Evolutionary conservation across 176 grass and related monocot genomes (phyloP).

Genomic region (maize (Zea mays)): Zm-B73-REFERENCE-NAM-5.0 NC_050099.1:245257001-245257500

Average conservation of each 20-base stretch:
- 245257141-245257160: background rate
- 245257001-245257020: conserved; percentile 31
- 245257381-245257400: background rate
- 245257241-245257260: background rate
- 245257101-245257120: background rate
- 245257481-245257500: background rate
- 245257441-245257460: background rate
- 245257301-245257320: background rate
- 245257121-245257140: background rate
- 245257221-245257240: background rate
- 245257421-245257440: background rate
- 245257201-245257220: background rate
- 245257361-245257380: background rate
- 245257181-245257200: background rate
- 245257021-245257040: conserved; percentile 3
- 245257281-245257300: background rate
- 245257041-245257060: conserved; percentile 12
- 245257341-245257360: background rate
- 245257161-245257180: background rate
- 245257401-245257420: background rate
- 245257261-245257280: background rate
- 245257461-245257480: background rate
- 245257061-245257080: conserved; percentile 4
- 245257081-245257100: background rate
- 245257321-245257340: background rate